These are phyloP conservation scores for Dioscorea dumetorum DNA, from an alignment of 106 monocot species.

Conservation along the genomic window DNA sequence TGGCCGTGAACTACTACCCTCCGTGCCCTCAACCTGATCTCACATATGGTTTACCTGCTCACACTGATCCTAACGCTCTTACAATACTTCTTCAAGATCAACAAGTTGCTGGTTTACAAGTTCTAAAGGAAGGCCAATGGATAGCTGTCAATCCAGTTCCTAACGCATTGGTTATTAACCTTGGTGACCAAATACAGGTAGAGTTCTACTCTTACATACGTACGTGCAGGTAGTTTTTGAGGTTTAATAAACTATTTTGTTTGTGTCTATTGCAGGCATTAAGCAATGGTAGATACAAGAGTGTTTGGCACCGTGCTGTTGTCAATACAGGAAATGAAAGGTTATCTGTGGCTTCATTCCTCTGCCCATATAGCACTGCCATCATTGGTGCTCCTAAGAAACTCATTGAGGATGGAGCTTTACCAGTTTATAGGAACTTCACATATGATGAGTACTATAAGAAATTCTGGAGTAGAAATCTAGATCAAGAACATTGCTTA, in stretches of 20 bases:
- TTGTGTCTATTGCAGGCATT: constrained; percentile 36
- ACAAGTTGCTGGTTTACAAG: constrained; percentile 59
- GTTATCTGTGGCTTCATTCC: constrained; percentile 83
- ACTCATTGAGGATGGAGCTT: constrained; percentile 26
- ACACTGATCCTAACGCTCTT: constrained; percentile 86
- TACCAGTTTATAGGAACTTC: constrained; percentile 52
- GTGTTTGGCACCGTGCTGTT: constrained; percentile 83
- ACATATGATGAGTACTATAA: constrained; percentile 89
- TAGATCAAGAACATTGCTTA: constrained; percentile 90
- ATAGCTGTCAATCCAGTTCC: constrained; percentile 56
- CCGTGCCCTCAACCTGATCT: constrained; percentile 79
- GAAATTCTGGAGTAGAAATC: constrained; percentile 81
- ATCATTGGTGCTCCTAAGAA: constrained; percentile 49
- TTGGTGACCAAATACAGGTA: constrained; percentile 93
- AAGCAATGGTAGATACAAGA: constrained; percentile 74
- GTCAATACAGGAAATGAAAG: constrained; percentile 60
- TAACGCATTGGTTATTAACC: constrained; percentile 75
- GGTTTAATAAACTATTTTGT: not conserved
- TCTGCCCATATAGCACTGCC: constrained; percentile 57
- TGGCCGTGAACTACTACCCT: constrained; percentile 95
- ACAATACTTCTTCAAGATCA: constrained; percentile 84
- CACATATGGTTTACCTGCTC: constrained; percentile 78
- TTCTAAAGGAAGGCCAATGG: constrained; percentile 58
- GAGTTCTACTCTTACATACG: not conserved
- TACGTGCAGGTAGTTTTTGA: no score